Conservation (phyloP, 2,329 filamentous ascomycete genomes). For the Alternaria sp. region DNA sequence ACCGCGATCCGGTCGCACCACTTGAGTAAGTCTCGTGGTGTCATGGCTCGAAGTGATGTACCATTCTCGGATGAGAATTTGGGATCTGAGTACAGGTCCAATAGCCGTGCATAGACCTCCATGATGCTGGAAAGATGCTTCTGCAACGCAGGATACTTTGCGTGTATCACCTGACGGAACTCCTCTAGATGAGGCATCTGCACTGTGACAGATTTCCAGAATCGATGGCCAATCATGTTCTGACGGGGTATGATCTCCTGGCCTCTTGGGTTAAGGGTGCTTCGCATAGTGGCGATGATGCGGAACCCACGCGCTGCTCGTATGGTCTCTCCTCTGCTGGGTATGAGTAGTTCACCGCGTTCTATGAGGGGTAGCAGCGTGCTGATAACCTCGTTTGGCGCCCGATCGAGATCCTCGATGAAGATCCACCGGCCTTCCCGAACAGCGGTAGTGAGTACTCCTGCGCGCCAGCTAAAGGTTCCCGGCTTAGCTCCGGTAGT, state of each 20-base stretch:
- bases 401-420: conserved; percentile 94
- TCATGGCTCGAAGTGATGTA: conserved; percentile 67
- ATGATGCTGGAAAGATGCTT: conserved; percentile 63
- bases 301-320: conserved; percentile 84
- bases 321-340: conserved; percentile 85
- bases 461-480: conserved; percentile 89
- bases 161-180: conserved; percentile 73
- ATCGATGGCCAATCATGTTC: conserved; percentile 78
- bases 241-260: conserved; percentile 72
- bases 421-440: conserved; percentile 94
- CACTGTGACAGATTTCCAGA: conserved; percentile 83
- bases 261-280: conserved; percentile 68
- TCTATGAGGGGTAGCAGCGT: conserved; percentile 92
- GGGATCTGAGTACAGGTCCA: conserved; percentile 49
- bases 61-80: conserved; percentile 60
- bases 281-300: conserved; percentile 90
- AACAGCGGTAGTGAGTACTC: conserved; percentile 91
- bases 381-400: conserved; percentile 93
- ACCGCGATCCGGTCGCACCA: conserved; percentile 81
- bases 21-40: conserved; percentile 83
- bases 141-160: conserved; percentile 72
- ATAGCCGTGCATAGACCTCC: conserved; percentile 60
- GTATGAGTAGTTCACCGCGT: conserved; percentile 86
- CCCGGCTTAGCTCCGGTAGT: conserved; percentile 86
- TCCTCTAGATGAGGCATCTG: conserved; percentile 71